Conservation (phyloP, 495 filamentous ascomycete genomes). For the Penicillium goetzii region DNA sequence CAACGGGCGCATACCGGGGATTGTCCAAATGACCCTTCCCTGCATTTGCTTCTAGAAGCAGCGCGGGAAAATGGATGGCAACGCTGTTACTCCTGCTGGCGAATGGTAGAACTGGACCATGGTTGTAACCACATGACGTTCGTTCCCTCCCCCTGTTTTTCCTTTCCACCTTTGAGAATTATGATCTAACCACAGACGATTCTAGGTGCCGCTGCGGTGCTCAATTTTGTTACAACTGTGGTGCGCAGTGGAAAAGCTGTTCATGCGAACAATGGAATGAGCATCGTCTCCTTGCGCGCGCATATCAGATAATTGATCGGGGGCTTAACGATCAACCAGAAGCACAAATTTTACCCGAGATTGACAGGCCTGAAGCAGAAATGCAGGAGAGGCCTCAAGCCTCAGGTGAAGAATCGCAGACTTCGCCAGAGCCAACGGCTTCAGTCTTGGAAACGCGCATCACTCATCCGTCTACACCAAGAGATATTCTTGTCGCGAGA, state of each 20-base stretch:
- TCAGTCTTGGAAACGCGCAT: neutral
- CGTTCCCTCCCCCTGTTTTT: no score
- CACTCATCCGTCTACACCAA: neutral
- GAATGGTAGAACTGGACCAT: no score
- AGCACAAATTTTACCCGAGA: neutral
- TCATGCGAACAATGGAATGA: conserved; percentile 47
- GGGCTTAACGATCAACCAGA: conserved; percentile 19
- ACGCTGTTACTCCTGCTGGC: no score
- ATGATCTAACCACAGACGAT: no score
- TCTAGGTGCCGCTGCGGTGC: conserved; percentile 55
- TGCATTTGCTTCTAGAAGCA: no score
- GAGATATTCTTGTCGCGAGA: neutral
- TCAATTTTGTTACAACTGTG: conserved; percentile 64
- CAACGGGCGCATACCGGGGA: no score
- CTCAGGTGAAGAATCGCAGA: neutral
- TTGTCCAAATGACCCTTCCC: no score
- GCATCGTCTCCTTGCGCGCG: conserved; percentile 37
- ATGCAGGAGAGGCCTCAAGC: neutral
- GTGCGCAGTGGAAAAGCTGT: conserved; percentile 55
- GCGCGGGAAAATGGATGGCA: no score
- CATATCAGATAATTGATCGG: conserved; percentile 36
- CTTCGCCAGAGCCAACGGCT: neutral
- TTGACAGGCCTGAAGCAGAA: neutral
- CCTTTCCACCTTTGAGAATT: no score
- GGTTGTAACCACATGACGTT: no score